Conservation (phyloP, 352 stramenopile species). For the Phytophthora macrochlamydospora region DNA sequence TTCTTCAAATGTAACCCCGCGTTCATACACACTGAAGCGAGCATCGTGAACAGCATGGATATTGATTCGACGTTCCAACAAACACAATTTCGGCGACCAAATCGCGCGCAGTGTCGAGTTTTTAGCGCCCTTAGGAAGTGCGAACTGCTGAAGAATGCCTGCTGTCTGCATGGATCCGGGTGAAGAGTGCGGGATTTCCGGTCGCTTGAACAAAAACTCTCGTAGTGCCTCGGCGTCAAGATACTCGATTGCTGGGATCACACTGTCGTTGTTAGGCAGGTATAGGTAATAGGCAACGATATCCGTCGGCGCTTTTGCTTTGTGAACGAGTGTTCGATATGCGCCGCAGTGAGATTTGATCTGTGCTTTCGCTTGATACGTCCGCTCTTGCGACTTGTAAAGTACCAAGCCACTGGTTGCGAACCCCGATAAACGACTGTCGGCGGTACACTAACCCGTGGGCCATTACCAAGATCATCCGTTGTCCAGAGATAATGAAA, state of each 20-base stretch:
- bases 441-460: constrained; percentile 91
- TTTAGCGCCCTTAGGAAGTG: constrained; percentile 91
- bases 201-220: constrained; percentile 93
- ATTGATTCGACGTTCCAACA: constrained; percentile 93
- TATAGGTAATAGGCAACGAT: constrained; percentile 94
- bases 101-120: constrained; percentile 93
- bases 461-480: constrained; percentile 89
- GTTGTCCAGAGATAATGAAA: constrained; percentile 92
- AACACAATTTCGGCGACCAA: constrained; percentile 96
- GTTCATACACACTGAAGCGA: constrained; percentile 93
- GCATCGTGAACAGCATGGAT: constrained; percentile 90
- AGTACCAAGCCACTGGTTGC: constrained; percentile 95
- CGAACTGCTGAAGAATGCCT: constrained; percentile 95
- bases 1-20: constrained; percentile 93
- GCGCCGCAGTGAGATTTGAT: constrained; percentile 88
- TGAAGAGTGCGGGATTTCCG: constrained; percentile 62
- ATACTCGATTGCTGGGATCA: constrained; percentile 91
- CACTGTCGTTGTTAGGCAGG: constrained; percentile 22
- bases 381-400: constrained; percentile 84
- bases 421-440: constrained; percentile 94
- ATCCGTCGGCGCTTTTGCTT: constrained; percentile 83
- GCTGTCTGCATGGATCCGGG: constrained; percentile 46
- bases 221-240: constrained; percentile 86
- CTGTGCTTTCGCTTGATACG: constrained; percentile 94
- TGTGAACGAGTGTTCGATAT: constrained; percentile 95